Conservation (phyloP, 2,329 filamentous ascomycete species). For the Neoarthrinium moseri region DNA sequence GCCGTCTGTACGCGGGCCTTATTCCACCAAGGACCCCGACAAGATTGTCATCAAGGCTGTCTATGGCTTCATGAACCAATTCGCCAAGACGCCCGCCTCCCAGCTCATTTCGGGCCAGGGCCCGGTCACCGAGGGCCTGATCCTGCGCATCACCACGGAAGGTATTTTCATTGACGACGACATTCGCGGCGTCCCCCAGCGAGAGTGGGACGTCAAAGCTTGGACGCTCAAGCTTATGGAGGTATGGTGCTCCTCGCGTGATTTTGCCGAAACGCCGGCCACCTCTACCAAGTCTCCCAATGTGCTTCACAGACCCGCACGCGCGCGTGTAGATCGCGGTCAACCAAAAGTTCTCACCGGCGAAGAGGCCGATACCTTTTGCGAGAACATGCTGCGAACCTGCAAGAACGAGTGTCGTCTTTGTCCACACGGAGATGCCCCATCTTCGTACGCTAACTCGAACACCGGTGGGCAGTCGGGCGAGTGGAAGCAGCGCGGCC, state of each 20-base stretch:
- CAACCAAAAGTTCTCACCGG: conserved; percentile 53
- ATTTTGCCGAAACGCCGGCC: conserved; percentile 43
- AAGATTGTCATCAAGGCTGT: conserved; percentile 96
- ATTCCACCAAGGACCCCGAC: conserved; percentile 85
- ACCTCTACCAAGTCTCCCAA: conserved; percentile 34
- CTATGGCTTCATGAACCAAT: conserved; percentile 88
- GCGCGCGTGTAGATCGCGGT: conserved; percentile 44
- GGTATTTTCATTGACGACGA: conserved; percentile 98
- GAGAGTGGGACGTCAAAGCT: conserved; percentile 98
- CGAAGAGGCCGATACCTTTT: conserved; percentile 65
- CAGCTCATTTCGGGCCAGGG: conserved; percentile 84
- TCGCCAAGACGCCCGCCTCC: conserved; percentile 83
- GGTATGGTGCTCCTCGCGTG: conserved; percentile 75
- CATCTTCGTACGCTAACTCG: conserved; percentile 38
- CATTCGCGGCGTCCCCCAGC: conserved; percentile 83
- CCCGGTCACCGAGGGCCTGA: conserved; percentile 85
- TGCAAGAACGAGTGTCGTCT: conserved; percentile 65
- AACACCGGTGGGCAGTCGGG: conserved; percentile 45
- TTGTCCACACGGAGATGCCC: conserved; percentile 44
- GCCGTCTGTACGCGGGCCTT: conserved; percentile 73
- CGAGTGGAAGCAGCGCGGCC: conserved; percentile 52
- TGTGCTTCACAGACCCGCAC: conserved; percentile 44
- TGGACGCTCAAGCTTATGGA: conserved; percentile 95
- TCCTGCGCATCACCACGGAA: conserved; percentile 88
- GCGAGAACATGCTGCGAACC: conserved; percentile 54